Evolutionary conservation across 768 basidiomycete species (phyloP), one percentile per base, ranked within the genome.

Genomic region (Lactarius sanguifluus): DNA sequence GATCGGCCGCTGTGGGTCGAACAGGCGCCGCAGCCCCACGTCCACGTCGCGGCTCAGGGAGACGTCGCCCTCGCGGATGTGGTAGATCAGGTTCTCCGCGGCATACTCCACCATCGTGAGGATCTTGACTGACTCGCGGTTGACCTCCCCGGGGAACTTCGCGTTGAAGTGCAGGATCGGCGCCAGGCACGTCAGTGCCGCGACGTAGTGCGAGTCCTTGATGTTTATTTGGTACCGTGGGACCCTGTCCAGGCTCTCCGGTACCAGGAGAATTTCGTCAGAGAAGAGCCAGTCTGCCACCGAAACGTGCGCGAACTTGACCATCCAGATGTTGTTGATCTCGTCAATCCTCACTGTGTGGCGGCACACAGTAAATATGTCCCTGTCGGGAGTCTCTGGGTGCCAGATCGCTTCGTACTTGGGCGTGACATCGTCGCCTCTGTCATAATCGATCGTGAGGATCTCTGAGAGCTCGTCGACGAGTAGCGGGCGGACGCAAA

Each of bases 401-500:
- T 66, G 65, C 65, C 65, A 66, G 8, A 66, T 66, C 23, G 65
- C 65, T 13, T 66, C 65, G 36, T 66, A 66, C 25, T 66, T 66
- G 45, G 65, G 47, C 5, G 45, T 25, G 58, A 36, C 45, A 50
- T 59, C 3, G 68, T 69, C 25, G n/a, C 59, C 57, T 18, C 61
- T 66, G 30, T 67, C 66, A 32, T 63, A 68, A 30, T 74, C 66
- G 34, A 75, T 68, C 13, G 70, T 57, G 15, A 75, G 55, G 41
- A 70, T 71, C 59, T 74, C 72, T 16, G 65, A 69, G 18, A 75
- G 60, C 54, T 75, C 73, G 13, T 64, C 59, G 8, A 73, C 47
- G 15, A 47, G 59, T 57, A 75, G 56, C 10, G 72, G 70, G 20
- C 67, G 58, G 7, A 34, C 40, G 30, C 67, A 36, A 34, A 69